These are phyloP conservation scores for Xylogone sp. DNA, from an alignment of 2,329 filamentous ascomycete species.

Conservation along the genomic window DNA sequence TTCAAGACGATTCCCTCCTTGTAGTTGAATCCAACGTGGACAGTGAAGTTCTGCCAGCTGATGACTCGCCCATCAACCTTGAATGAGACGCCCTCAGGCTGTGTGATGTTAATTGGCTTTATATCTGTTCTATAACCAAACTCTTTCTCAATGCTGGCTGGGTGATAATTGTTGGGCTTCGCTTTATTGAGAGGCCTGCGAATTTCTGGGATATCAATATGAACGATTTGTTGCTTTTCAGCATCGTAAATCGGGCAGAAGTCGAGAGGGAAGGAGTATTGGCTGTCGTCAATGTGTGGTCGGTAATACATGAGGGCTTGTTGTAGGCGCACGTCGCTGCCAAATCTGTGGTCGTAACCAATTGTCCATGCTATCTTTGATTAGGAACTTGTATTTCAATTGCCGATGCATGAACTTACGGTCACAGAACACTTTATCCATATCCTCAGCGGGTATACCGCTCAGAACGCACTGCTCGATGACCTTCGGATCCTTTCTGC, in stretches of 20 bases:
- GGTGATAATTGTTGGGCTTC: slow-evolving; percentile 75
- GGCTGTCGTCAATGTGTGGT: slow-evolving; percentile 77
- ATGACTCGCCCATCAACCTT: slow-evolving; percentile 68
- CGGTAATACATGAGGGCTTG: slow-evolving; percentile 96
- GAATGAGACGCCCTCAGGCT: slow-evolving; percentile 88
- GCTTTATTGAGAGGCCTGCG: slow-evolving; percentile 71
- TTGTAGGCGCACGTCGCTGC: slow-evolving; percentile 73
- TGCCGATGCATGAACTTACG: slow-evolving; percentile 45
- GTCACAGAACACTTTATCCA: slow-evolving; percentile 96
- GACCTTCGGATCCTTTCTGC: slow-evolving; percentile 75
- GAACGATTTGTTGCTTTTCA: slow-evolving; percentile 62
- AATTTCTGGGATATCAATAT: slow-evolving; percentile 65
- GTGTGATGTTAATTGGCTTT: slow-evolving; percentile 84
- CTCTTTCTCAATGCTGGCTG: slow-evolving; percentile 64
- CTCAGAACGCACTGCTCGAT: slow-evolving; percentile 86
- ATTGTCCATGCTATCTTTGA: slow-evolving; percentile 73
- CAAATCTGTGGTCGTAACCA: slow-evolving; percentile 87
- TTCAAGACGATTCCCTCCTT: slow-evolving; percentile 86
- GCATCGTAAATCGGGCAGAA: slow-evolving; percentile 91
- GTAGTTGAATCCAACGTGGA: slow-evolving; percentile 95
- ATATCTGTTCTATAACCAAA: slow-evolving; percentile 75
- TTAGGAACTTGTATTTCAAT: slow-evolving; percentile 10
- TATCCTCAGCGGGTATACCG: slow-evolving; percentile 76
- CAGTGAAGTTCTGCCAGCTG: slow-evolving; percentile 89
- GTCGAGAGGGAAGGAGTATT: slow-evolving; percentile 88